A percentile compares a stretch with the other conserved stretches of the same genome.
These are phyloP conservation scores for Prunus yedoensis DNA, from an alignment of 331 rosid genomes.

Conservation along the genomic window DNA sequence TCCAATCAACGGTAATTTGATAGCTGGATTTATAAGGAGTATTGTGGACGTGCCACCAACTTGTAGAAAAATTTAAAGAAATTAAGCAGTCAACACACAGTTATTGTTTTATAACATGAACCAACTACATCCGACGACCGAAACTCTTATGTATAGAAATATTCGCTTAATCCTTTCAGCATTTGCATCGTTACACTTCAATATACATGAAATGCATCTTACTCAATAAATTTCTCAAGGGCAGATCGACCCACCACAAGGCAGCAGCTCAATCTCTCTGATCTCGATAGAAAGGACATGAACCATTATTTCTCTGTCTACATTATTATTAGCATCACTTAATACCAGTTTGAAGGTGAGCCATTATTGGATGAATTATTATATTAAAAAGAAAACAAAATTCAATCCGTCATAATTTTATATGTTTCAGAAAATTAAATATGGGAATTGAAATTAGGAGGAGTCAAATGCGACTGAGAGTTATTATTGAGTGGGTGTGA, in stretches of 20 bases:
- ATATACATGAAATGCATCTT: too few species aligned
- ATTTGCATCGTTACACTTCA: too few species aligned
- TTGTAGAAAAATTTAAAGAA: not conserved
- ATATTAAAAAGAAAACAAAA: not conserved
- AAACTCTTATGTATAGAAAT: not conserved
- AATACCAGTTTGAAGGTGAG: conserved; percentile 35
- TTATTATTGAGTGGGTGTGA: conserved; percentile 26
- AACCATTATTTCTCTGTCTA: conserved; percentile 39
- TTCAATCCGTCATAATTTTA: not conserved
- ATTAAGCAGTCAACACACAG: not conserved
- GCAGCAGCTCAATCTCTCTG: conserved; percentile 18
- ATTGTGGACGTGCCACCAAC: conserved; percentile 27
- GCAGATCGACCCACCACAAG: conserved; percentile 4
- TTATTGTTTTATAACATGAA: not conserved
- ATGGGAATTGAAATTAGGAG: not conserved
- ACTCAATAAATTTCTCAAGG: too few species aligned
- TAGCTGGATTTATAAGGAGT: conserved; percentile 12
- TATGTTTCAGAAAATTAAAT: not conserved
- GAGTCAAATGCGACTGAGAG: not conserved
- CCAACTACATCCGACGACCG: not conserved
- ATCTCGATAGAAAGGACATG: conserved; percentile 30
- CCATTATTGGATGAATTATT: conserved; percentile 28
- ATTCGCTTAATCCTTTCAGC: too few species aligned
- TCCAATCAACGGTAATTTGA: conserved; percentile 1
- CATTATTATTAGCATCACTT: conserved; percentile 38